phyloP scores from a whole-genome alignment of 2,329 filamentous ascomycete genomes.

The Botryotinia narcissicola region DNA sequence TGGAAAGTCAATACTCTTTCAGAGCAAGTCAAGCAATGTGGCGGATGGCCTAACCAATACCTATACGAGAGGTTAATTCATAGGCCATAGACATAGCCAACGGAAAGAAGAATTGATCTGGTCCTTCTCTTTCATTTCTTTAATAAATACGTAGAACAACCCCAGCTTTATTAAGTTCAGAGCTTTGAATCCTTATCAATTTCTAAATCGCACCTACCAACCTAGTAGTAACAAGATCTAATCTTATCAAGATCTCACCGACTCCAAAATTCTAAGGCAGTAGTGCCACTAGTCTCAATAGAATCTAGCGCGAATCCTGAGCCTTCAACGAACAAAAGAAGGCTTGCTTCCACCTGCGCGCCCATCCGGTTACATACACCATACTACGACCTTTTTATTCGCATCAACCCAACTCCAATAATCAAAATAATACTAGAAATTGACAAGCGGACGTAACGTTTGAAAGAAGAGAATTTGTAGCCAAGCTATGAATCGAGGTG shows the following conservation, averaged over 20 bases:
- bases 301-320: constrained; percentile 4
- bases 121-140: background rate
- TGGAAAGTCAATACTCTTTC: background rate
- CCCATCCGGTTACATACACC: constrained; percentile 17
- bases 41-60: background rate
- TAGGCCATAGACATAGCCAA: constrained; percentile 1
- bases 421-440: constrained; percentile 22
- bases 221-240: background rate
- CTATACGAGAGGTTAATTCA: background rate
- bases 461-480: constrained; percentile 29
- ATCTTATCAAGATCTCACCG: constrained; percentile 18
- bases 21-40: background rate
- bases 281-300: background rate
- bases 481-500: constrained; percentile 91
- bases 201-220: background rate
- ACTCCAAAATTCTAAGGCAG: constrained; percentile 3
- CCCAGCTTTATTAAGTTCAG: background rate
- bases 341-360: constrained; percentile 17
- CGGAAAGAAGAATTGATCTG: background rate
- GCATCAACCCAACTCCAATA: constrained; percentile 17
- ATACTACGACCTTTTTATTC: constrained; percentile 19
- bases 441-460: constrained; percentile 20
- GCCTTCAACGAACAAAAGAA: constrained; percentile 20
- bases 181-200: background rate
- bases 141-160: background rate